These are phyloP conservation scores for Luzula sylvatica DNA, from an alignment of 176 grass and related monocot genomes.

Conservation along the genomic window DNA sequence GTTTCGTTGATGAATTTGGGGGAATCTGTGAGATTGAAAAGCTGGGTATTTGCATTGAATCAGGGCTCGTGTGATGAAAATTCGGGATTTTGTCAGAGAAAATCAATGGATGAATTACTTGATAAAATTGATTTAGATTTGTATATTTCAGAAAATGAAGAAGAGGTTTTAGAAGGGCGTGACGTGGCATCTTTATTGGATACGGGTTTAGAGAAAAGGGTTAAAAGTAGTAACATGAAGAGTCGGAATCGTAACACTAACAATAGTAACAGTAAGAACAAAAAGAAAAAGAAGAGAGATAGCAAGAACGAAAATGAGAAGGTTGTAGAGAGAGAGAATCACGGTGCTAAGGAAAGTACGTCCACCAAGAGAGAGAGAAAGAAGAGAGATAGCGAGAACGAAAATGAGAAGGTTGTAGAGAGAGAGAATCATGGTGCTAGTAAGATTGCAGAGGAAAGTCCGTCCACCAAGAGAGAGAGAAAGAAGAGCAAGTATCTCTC, in stretches of 20 bases:
- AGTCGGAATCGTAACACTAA: too few species aligned
- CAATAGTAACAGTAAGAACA: conserved; percentile 1
- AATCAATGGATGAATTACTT: conserved; percentile 25
- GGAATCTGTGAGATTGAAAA: conserved; percentile 34
- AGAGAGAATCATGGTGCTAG: background rate
- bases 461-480: conserved; percentile 35
- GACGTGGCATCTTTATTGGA: background rate
- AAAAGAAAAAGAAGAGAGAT: background rate
- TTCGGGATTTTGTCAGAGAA: conserved; percentile 25
- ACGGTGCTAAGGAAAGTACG: background rate
- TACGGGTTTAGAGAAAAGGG: background rate
- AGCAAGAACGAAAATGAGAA: background rate
- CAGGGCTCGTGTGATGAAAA: conserved; percentile 31
- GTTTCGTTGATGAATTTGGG: conserved; percentile 10
- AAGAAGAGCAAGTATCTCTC: conserved; percentile 92
- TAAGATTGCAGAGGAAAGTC: background rate
- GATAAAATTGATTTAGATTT: conserved; percentile 81
- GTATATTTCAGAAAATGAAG: conserved; percentile 19
- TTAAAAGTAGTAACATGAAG: conserved; percentile 2
- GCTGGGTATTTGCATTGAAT: conserved; percentile 37
- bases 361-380: conserved; percentile 49
- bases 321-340: background rate
- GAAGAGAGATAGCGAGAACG: conserved; percentile 57
- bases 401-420: background rate
- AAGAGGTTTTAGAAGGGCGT: background rate